Percentiles rank a stretch among this genome's conserved stretches.
Conservation (phyloP, 2,329 filamentous ascomycete species). For the Thyridium curvatum region DNA sequence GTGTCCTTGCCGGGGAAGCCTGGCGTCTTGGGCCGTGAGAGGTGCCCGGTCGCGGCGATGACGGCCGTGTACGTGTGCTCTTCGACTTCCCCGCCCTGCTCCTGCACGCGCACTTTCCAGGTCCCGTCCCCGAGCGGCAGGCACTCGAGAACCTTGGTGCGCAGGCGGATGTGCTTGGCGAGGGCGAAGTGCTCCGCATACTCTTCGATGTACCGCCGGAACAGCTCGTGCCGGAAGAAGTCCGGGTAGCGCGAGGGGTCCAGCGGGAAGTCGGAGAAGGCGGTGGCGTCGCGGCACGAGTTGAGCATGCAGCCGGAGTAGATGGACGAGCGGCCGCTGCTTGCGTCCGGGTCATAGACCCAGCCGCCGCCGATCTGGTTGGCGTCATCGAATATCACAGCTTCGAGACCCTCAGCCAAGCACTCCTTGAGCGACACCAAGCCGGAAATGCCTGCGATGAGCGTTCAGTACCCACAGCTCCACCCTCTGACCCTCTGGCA, state of each 20-base stretch:
- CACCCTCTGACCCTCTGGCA: too few species aligned
- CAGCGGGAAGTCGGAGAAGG: constrained; percentile 30
- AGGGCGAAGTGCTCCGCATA: constrained; percentile 28
- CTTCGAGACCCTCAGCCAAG: constrained; percentile 25
- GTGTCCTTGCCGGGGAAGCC: constrained; percentile 20
- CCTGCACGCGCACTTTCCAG: constrained; percentile 21
- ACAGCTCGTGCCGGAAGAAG: constrained; percentile 25
- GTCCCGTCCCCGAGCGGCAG: constrained; percentile 14
- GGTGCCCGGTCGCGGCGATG: constrained; percentile 25
- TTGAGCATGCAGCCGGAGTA: constrained; percentile 28
- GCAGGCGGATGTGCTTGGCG: constrained; percentile 23
- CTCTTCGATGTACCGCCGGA: constrained; percentile 26
- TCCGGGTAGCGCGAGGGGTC: constrained; percentile 28
- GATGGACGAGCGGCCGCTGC: constrained; percentile 20
- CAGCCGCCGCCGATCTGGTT: constrained; percentile 29
- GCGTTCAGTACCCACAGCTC: background rate
- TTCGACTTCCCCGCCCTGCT: constrained; percentile 9
- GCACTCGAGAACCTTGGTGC: constrained; percentile 23
- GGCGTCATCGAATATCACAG: constrained; percentile 26
- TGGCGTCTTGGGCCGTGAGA: constrained; percentile 21
- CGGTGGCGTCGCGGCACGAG: constrained; percentile 28
- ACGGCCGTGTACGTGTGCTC: constrained; percentile 23
- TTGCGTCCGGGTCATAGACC: constrained; percentile 23
- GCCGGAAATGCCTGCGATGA: constrained; percentile 22
- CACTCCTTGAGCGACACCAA: constrained; percentile 29